A percentile compares a stretch with the other conserved stretches of the same genome.
Evolutionary conservation across 1,284 basidiomycete species (phyloP).

Genomic region (Cutaneotrichosporon cyanovorans): DNA sequence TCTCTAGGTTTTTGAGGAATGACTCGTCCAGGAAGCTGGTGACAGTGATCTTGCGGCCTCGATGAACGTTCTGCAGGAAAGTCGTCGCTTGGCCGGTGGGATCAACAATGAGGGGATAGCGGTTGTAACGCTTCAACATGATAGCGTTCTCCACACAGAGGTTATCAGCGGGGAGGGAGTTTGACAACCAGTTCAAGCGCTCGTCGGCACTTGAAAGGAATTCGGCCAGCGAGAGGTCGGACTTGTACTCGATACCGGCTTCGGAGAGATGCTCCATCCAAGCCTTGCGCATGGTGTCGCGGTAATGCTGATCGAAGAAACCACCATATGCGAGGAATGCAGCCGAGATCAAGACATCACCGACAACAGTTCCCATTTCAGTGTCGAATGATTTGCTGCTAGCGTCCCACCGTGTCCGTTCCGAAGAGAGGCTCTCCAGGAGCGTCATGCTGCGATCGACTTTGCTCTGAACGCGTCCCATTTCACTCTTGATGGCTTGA

Average conservation of each 20-base stretch:
- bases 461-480: conserved; percentile 95
- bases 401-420: conserved; percentile 87
- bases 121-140: conserved; percentile 96
- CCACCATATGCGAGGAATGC: conserved; percentile 96
- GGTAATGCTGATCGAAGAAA: conserved; percentile 98
- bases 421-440: conserved; percentile 88
- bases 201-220: conserved; percentile 97
- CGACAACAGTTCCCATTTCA: conserved; percentile 98
- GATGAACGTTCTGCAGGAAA: conserved; percentile 91
- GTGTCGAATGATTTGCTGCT: conserved; percentile 94
- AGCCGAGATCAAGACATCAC: conserved; percentile 90
- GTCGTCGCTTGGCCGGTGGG: conserved; percentile 97
- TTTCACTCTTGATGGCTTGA: conserved; percentile 93
- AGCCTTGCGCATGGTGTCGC: conserved; percentile 93
- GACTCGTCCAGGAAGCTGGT: conserved; percentile 98
- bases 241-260: conserved; percentile 87
- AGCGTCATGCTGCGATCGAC: conserved; percentile 96
- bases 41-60: conserved; percentile 91
- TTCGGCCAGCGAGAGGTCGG: conserved; percentile 85
- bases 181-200: conserved; percentile 90
- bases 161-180: conserved; percentile 87
- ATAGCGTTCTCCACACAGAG: conserved; percentile 97
- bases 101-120: conserved; percentile 96
- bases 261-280: conserved; percentile 85
- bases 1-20: conserved; percentile 96